Evolutionary conservation across 2,329 filamentous ascomycete genomes (phyloP), one percentile per base, ranked within the genome.

Genomic region (Ramichloridium luteum): DNA sequence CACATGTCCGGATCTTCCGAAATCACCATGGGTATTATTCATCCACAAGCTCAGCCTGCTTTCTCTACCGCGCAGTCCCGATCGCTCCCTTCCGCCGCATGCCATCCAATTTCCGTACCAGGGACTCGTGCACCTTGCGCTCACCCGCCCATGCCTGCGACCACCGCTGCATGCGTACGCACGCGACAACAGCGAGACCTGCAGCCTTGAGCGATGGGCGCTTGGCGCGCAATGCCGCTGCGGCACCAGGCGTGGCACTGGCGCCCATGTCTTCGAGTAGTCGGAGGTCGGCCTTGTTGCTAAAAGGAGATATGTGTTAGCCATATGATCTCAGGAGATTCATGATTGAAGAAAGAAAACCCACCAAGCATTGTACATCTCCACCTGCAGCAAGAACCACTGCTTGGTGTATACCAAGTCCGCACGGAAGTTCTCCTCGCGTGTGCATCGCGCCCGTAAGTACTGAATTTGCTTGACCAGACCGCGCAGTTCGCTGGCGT

Each of bases 381-480:
- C 75, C 32, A 92, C 73, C 57, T 84, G 76, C 55, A 83, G 66
- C 48, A 77, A 59, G 59, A 94, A 73, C 56, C 83, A 86, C 44
- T 71, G 74, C 68, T 98, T 98, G 41, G 83, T 83, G 60, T 79
- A 93, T 6, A 80, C 81, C 17, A 88, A 72, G 48, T 86, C 82
- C 40, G 71, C 69, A 25, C 90, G 72, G 59, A 96, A 77, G 30
- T 71, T 73, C 45, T 82, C 74, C 58, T 94, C 88, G 17, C 90
- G 72, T 52, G 74, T 70, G 61, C 80, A 81, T 31, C 79, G 74
- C 2, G 83, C 82, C 48, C 85, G 75, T 55, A 96, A 74, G 75
- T 82, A 96, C 49, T 85, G 73, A 54, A 96, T 88, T 59, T 96
- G 86, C 60, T 90, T 80, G 32, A 74, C 72, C 51, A 96, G 68